phyloP scores from a whole-genome alignment of 768 basidiomycete species.

The Rhodotorula graminis region DNA sequence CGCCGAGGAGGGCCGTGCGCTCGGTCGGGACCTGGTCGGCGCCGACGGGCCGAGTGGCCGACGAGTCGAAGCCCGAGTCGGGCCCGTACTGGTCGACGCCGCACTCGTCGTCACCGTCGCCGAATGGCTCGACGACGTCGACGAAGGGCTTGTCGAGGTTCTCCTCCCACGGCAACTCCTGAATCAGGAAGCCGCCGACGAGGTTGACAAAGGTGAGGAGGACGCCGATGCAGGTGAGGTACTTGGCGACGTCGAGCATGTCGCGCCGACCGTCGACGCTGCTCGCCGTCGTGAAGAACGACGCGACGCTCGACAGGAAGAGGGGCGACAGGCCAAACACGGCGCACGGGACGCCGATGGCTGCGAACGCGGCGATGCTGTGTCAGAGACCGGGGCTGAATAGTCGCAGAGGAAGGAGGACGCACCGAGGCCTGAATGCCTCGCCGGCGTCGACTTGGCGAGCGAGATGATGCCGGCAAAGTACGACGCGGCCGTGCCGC shows the following conservation, averaged over 20 bases:
- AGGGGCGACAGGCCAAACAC: slow-evolving; percentile 41
- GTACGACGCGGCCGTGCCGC: slow-evolving; percentile 35
- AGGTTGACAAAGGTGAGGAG: slow-evolving; percentile 31
- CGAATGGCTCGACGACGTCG: slow-evolving; percentile 2
- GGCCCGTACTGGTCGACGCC: background rate
- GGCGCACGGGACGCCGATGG: slow-evolving; percentile 39
- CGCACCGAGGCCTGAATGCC: slow-evolving; percentile 36
- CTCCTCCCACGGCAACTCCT: slow-evolving; percentile 29
- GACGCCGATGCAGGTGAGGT: slow-evolving; percentile 38
- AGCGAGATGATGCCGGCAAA: slow-evolving; percentile 31
- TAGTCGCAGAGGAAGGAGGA: background rate
- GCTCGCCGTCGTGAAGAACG: slow-evolving; percentile 25
- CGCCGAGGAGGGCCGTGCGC: slow-evolving; percentile 14
- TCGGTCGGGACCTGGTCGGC: slow-evolving; percentile 1
- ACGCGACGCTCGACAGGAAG: slow-evolving; percentile 38
- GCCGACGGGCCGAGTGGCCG: background rate
- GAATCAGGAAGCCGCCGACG: slow-evolving; percentile 23
- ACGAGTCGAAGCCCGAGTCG: background rate
- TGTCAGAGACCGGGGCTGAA: background rate
- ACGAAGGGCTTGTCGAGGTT: slow-evolving; percentile 8
- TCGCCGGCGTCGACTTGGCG: slow-evolving; percentile 29
- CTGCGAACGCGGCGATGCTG: background rate
- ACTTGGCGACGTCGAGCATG: slow-evolving; percentile 34
- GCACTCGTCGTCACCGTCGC: background rate
- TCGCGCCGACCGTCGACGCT: background rate